These are phyloP conservation scores for Pseudogymnoascus sp. DNA, from an alignment of 2,329 filamentous ascomycete species.

Conservation along the genomic window DNA sequence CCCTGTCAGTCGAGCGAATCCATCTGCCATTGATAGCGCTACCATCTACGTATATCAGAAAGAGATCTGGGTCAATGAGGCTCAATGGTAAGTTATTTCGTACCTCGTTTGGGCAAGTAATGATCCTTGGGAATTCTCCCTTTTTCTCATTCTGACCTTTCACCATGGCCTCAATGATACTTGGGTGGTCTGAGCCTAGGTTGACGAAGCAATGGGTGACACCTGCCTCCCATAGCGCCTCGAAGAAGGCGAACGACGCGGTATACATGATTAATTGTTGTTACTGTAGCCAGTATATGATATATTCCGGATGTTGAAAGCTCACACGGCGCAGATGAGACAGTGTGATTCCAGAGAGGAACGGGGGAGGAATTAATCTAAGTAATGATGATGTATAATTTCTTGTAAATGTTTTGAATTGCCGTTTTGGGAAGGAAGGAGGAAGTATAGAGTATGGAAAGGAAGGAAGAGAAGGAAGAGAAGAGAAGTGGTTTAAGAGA, in stretches of 20 bases:
- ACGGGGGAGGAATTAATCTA: background rate
- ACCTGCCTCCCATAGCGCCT: slow-evolving; percentile 59
- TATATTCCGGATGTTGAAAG: background rate
- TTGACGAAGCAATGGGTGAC: slow-evolving; percentile 50
- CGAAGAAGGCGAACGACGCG: slow-evolving; percentile 64
- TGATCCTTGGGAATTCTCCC: slow-evolving; percentile 53
- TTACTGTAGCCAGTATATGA: background rate
- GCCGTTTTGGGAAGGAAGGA: background rate
- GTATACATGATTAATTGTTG: slow-evolving; percentile 39
- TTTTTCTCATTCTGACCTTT: slow-evolving; percentile 60
- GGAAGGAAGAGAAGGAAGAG: background rate
- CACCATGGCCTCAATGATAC: slow-evolving; percentile 65
- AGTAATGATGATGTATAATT: background rate
- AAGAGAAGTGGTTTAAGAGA: background rate
- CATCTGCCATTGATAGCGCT: slow-evolving; percentile 68
- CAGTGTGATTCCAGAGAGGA: background rate
- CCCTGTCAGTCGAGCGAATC: slow-evolving; percentile 58
- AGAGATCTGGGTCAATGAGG: background rate
- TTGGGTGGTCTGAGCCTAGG: slow-evolving; percentile 55
- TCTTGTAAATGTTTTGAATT: background rate
- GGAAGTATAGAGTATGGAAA: background rate
- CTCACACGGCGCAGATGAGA: background rate
- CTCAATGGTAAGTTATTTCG: background rate
- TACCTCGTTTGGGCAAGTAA: slow-evolving; percentile 66
- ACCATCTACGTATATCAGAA: slow-evolving; percentile 48